These are phyloP conservation scores for Tolypocladium ovalisporum DNA, from an alignment of 2,329 filamentous ascomycete genomes.

Conservation along the genomic window DNA sequence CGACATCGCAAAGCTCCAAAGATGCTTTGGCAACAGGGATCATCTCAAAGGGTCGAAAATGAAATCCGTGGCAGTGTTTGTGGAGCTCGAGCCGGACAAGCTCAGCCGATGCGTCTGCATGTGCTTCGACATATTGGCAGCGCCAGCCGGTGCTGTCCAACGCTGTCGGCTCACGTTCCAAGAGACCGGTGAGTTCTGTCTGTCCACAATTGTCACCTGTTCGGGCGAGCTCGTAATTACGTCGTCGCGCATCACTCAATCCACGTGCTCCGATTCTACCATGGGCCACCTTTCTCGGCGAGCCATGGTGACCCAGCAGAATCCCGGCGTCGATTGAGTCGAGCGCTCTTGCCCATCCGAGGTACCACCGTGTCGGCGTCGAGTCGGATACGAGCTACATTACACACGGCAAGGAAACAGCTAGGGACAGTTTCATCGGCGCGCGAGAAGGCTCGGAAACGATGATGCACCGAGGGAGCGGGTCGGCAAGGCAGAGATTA, in stretches of 20 bases:
- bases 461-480: background rate
- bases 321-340: background rate
- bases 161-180: background rate
- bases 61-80: background rate
- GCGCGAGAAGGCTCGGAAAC: background rate
- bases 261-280: background rate
- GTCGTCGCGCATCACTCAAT: background rate
- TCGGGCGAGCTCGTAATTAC: background rate
- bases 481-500: background rate
- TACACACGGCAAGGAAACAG: background rate
- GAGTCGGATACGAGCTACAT: background rate
- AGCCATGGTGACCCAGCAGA: background rate
- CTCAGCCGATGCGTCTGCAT: background rate
- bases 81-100: background rate
- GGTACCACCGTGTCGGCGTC: background rate
- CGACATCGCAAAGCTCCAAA: background rate
- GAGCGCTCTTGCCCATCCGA: background rate
- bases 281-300: background rate
- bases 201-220: background rate
- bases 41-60: background rate
- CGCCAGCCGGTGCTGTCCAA: background rate
- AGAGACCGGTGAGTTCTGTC: background rate
- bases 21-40: background rate
- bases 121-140: background rate
- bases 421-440: background rate